Evolutionary conservation across 1,139 yeast genomes (phyloP), one percentile per base, ranked within the genome.

Genomic region (Geotrichum europaeum): DNA sequence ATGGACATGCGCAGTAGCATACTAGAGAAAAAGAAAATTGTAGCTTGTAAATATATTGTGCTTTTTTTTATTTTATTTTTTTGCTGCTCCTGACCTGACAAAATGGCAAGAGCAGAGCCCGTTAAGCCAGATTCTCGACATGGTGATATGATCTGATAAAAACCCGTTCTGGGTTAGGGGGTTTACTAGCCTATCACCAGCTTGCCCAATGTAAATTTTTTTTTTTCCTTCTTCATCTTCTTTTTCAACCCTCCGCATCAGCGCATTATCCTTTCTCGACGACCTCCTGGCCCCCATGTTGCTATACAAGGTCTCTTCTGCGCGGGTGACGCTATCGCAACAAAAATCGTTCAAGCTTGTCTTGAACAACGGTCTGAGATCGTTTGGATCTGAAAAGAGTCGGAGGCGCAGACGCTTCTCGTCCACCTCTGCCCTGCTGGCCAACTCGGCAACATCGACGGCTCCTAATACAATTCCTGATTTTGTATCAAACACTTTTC

Each of bases 381-480:
- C 47, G 2, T 53, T 45, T 32, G 56, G 51, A 9, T 53, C 56
- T 20, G 56, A 43, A 45, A 30, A 43, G 24, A 40, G 47, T 40
- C 12, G 47, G 47, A 22, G 47, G 47, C 25, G 53, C 10, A 45
- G 57, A 47, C 57, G 52, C 7, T 51, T 43, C 18, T 55, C 50
- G 47, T 55, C 57, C 45, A 49, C 57, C 13, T 43, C 53, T n/a
- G 28, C 22, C 24, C 53, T 15, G 28, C 47, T 55, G 47, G 47
- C 22, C 24, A 49, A 51, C 47, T 49, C 53, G 7, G 49, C 57
- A 5, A 49, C 57, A 9, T 20, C 57, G 24, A 18, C 24, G 24
- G 43, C 51, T 3, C 22, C 57, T 7, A 15, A 24, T 12, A 25
- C 53, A 15, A 32, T 55, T 24, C 57, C 57, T 13, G 57, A 55